Conservation (phyloP, 371 early-diverging fungal species). For the Mucor irregularis region DNA sequence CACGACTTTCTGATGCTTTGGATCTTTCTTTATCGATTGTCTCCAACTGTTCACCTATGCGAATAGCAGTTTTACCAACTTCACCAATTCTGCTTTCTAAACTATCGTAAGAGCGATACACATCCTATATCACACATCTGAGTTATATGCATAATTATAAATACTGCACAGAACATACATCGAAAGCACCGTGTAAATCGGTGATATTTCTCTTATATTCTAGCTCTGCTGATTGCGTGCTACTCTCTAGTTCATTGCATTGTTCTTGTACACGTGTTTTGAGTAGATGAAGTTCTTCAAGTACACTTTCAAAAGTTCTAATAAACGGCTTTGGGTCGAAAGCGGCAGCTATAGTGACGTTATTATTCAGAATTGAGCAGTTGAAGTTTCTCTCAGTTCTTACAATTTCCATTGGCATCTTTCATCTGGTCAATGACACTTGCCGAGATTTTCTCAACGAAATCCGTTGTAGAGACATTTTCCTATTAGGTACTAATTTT, state of each 20-base stretch:
- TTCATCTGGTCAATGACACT: constrained; percentile 39
- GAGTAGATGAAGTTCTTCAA: constrained; percentile 79
- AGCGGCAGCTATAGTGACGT: constrained; percentile 26
- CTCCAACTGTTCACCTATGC: constrained; percentile 96
- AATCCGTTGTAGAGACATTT: constrained; percentile 57
- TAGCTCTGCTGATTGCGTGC: constrained; percentile 71
- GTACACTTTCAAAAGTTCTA: constrained; percentile 82
- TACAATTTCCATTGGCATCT: constrained; percentile 22
- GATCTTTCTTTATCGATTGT: constrained; percentile 89
- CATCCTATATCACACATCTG: constrained; percentile 57
- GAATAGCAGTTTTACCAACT: constrained; percentile 94
- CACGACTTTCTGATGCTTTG: constrained; percentile 85
- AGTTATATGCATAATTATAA: too few species aligned
- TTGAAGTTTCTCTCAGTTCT: too few species aligned
- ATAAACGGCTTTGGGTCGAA: constrained; percentile 87
- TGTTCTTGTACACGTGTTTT: constrained; percentile 75
- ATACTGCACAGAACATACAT: too few species aligned
- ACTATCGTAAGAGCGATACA: constrained; percentile 78
- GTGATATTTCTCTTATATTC: constrained; percentile 73
- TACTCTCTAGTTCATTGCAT: constrained; percentile 82
- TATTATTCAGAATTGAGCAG: too few species aligned
- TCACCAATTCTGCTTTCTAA: constrained; percentile 87
- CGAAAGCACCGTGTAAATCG: constrained; percentile 70
- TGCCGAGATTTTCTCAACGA: constrained; percentile 56
- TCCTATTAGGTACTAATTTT: constrained; percentile 32